Evolutionary conservation across 208 protist species (phyloP), one percentile per base, ranked within the genome.

Genomic region (Trypanosoma lewisi): DNA sequence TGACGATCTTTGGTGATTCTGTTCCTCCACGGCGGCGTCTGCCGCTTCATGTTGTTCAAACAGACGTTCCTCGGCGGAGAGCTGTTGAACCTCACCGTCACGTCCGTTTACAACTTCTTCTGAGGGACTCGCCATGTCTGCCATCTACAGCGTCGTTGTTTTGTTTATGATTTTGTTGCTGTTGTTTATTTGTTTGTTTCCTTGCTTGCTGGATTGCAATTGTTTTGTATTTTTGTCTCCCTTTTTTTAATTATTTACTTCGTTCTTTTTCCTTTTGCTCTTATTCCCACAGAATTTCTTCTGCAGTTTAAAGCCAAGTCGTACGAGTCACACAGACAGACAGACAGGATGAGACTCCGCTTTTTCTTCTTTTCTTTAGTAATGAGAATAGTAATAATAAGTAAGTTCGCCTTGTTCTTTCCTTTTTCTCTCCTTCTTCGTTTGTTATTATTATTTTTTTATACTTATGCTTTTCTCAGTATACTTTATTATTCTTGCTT

Each of bases 41-140:
- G 30, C 7, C 30, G 11, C 28, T 48, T 0, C 12, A 16, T 4
- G 19, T n/a, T 30, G 4, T 16, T 16, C 16, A 42, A 8, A 25
- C 31, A 0, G 39, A 45, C 12, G 39, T 45, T 37, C 36, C 2
- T 31, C 44, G 2, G 12, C 34, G 8, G 23, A 2, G 19, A 34
- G 47, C 59, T 65, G 59, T 23, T 41, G 48, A 5, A 36, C 34
- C 34, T 65, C 59, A 48, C 59, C 59, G 31, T 65, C 59, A 16
- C 56, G 39, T 42, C 59, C 36, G 2, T 8, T 48, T 19, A 11
- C 48, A 2, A 47, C 19, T 19, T 47, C 59, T 25, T 55, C 37
- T 9, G 2, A 5, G 31, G 31, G 42, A 12, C 4, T 19, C 36
- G 23, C 5, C 16, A 4, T 14, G 4, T 42, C 21, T 48, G 30